Evolutionary conservation across 805 yeast genomes (phyloP), one percentile per base, ranked within the genome.

Genomic region (Barnettozyma californica): DNA sequence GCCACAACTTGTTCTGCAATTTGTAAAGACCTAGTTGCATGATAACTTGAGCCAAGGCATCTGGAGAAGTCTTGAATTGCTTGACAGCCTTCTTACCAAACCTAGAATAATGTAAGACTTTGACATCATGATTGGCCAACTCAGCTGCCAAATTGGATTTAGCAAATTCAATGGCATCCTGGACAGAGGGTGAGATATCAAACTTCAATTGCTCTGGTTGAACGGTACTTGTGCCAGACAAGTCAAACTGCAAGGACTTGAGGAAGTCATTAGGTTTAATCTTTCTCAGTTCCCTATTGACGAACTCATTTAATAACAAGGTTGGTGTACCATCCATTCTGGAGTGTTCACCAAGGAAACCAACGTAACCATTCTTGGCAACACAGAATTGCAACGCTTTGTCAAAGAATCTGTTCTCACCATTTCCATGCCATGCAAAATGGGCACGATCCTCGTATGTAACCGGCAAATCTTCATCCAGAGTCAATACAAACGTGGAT

Each of bases 251-350:
- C 41, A 60, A 49, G 5, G 55, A 45, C 21, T 50, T 40, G 44
- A 57, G 51, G 45, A 68, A 69, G 41, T 55, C 53, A 10, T 45
- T 36, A 20, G 65, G 65, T 58, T 78, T 69, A 61, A 78, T 64
- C 60, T 78, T 75, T 48, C 66, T 53, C 49, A 91, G 68, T 56
- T 80, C 76, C 46, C 74, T 74, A 54, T 81, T 74, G 36, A 92
- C 74, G 61, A 74, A 82, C 68, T 89, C 89, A 67, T 92, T 92
- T 70, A 92, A 71, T 55, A 89, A 82, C 61, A 88, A 80, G 27
- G 96, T 92, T 63, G 97, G 96, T 9, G 97, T 88, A 53, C 98
- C 99, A 68, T 92, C 99, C 98, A 92, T 92, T 73, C 81, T 86
- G 20, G 97, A 89, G 73, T 92, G 99, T 72, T 92, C 99, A 53